Evolutionary conservation across 164 flowering plant species (phyloP).

Genomic region (Tetracentron sinense): DNA sequence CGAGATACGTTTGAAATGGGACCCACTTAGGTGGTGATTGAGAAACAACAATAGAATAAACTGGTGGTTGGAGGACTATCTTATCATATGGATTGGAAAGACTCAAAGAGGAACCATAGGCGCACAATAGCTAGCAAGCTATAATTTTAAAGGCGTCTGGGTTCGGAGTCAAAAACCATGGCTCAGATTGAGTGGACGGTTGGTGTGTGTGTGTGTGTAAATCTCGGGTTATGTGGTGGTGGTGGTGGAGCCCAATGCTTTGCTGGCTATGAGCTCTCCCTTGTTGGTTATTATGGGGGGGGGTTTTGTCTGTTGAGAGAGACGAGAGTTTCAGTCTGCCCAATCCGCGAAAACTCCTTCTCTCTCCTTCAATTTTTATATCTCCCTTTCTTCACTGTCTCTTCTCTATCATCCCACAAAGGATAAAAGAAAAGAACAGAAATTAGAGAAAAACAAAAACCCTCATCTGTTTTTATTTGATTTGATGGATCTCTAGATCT

Average conservation of each 20-base stretch:
- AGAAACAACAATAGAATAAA: too few species aligned
- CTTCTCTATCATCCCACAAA: background rate
- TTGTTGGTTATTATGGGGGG: constrained; percentile 18
- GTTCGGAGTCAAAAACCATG: too few species aligned
- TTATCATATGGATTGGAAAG: too few species aligned
- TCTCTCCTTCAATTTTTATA: background rate
- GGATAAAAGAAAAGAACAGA: background rate
- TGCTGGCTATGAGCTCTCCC: constrained; percentile 22
- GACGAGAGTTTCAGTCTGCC: constrained; percentile 11
- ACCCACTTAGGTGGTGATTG: too few species aligned
- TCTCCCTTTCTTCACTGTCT: background rate
- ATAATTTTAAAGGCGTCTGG: too few species aligned
- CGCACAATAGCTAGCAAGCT: too few species aligned
- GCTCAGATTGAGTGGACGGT: too few species aligned
- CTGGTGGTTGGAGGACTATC: too few species aligned
- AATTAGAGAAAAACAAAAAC: background rate
- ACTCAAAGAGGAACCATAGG: too few species aligned
- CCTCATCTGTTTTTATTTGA: constrained; percentile 5
- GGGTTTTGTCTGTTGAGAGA: constrained; percentile 19
- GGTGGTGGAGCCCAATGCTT: constrained; percentile 18
- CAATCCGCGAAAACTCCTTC: constrained; percentile 10
- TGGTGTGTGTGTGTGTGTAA: too few species aligned
- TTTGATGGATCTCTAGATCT: constrained; percentile 35
- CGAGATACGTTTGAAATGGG: too few species aligned
- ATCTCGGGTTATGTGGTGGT: background rate